These are phyloP conservation scores for Dujonia santamariae DNA, from an alignment of 1,139 yeast species.

Conservation along the genomic window DNA sequence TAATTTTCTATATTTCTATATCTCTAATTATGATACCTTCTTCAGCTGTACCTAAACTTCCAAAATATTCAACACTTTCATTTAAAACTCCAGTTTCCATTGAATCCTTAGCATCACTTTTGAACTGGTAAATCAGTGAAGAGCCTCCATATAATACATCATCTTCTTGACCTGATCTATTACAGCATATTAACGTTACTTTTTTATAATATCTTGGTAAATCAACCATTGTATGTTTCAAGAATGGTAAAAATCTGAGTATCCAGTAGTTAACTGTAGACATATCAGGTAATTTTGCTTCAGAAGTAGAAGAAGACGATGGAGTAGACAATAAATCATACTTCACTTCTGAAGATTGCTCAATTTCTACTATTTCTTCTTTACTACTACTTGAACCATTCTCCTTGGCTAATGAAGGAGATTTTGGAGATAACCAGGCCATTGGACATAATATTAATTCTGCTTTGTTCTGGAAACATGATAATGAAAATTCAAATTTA, in stretches of 20 bases:
- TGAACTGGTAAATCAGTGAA: slow-evolving; percentile 53
- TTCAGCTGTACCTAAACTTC: slow-evolving; percentile 55
- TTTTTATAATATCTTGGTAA: slow-evolving; percentile 21
- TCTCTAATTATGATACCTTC: slow-evolving; percentile 65
- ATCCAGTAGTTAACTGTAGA: slow-evolving; percentile 61
- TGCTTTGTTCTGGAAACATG: slow-evolving; percentile 47
- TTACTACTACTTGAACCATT: too few species aligned
- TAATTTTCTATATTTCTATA: too few species aligned
- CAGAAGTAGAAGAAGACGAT: too few species aligned
- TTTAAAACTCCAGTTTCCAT: slow-evolving; percentile 29
- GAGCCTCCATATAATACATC: slow-evolving; percentile 74
- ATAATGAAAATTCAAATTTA: slow-evolving; percentile 65
- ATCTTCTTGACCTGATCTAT: slow-evolving; percentile 73
- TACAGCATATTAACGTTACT: slow-evolving; percentile 52
- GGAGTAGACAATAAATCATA: background rate
- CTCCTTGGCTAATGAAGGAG: slow-evolving; percentile 41
- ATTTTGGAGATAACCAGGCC: slow-evolving; percentile 75
- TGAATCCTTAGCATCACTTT: slow-evolving; percentile 24
- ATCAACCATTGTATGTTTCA: slow-evolving; percentile 38
- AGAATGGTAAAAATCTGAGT: slow-evolving; percentile 63
- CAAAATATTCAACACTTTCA: slow-evolving; percentile 50
- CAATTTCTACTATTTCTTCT: background rate
- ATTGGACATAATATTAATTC: slow-evolving; percentile 72
- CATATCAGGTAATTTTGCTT: slow-evolving; percentile 15
- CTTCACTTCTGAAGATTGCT: slow-evolving; percentile 1